phyloP scores from a whole-genome alignment of 164 flowering plant species.

The Akebia trifoliata region DNA sequence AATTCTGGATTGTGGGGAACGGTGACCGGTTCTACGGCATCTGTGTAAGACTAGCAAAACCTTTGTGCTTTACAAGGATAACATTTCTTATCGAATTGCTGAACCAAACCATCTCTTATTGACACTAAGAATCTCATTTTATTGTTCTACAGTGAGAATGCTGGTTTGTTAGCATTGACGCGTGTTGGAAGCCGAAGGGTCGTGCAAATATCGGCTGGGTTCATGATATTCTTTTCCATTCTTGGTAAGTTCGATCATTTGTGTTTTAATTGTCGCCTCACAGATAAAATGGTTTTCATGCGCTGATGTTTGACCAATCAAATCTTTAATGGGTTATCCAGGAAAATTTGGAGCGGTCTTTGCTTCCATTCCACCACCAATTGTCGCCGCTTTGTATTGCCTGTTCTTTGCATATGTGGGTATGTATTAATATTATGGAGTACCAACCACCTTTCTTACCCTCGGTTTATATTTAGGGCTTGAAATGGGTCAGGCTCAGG shows the following conservation, averaged over 20 bases:
- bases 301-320: neutral
- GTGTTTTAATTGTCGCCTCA: neutral
- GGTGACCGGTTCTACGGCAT: slow-evolving; percentile 74
- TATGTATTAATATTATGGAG: slow-evolving; percentile 30
- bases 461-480: no score
- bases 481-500: no score
- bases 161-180: slow-evolving; percentile 80
- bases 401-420: slow-evolving; percentile 82
- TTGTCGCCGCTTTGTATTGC: slow-evolving; percentile 62
- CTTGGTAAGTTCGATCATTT: slow-evolving; percentile 53
- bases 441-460: no score
- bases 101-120: neutral
- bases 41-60: slow-evolving; percentile 54
- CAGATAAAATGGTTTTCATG: neutral
- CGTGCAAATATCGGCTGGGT: slow-evolving; percentile 68
- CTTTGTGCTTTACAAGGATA: neutral
- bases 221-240: slow-evolving; percentile 75
- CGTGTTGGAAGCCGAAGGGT: slow-evolving; percentile 89
- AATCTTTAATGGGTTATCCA: slow-evolving; percentile 16
- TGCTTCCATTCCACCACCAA: slow-evolving; percentile 78
- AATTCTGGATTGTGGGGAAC: slow-evolving; percentile 88
- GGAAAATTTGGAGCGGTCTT: slow-evolving; percentile 80
- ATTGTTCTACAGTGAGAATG: slow-evolving; percentile 60
- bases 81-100: neutral
- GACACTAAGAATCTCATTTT: slow-evolving; percentile 4